Evolutionary conservation across 2,329 filamentous ascomycete species (phyloP), one percentile per base, ranked within the genome.

Genomic region (Aspergillus caelatus): DNA sequence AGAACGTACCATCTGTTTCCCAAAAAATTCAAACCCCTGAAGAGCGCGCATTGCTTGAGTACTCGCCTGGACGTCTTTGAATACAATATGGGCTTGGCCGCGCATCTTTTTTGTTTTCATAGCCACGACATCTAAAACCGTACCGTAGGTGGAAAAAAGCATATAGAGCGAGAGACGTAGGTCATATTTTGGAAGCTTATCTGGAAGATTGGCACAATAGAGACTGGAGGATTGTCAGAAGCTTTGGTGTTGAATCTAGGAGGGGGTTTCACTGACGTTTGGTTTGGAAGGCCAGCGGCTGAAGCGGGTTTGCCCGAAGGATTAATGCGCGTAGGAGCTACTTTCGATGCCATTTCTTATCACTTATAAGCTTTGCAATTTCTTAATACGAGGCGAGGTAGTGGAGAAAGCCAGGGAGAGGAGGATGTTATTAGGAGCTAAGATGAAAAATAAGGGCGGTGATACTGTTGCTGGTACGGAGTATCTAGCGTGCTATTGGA

Each of bases 71-170:
- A 94, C 84, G 76, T 99, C 94, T 63, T 92, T 88, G 77, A 93
- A 98, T 16, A 95, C 91, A 65, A 99, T 83, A 74, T 98, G 95
- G 65, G 95, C 95, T 80, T 99, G 95, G 3, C 95, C 95, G 57
- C 95, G 90, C 94, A 98, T 97, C 81, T 93, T 93, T 77, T 85
- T 85, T 1, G 92, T 96, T 81, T 93, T 96, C 71, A 97, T 84
- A 34, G 92, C 92, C 56, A 97, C 91, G 23, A 99, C 88, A 76
- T 99, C 95, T 63, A 99, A 87, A 19, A 99, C 91, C 0, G 93
- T 89, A 46, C 95, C 95, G 76, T 97, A 96, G 16, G 93, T 96
- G 12, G 93, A 93, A 78, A 98, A 98, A 14, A 98, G 86, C 78
- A 93, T 91, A 81, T 99, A 99, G 34, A 99, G 85, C 6, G 91